Evolutionary conservation across 1,284 basidiomycete genomes (phyloP), one percentile per base, ranked within the genome.

Genomic region (Cryptococcus maquisensis): DNA sequence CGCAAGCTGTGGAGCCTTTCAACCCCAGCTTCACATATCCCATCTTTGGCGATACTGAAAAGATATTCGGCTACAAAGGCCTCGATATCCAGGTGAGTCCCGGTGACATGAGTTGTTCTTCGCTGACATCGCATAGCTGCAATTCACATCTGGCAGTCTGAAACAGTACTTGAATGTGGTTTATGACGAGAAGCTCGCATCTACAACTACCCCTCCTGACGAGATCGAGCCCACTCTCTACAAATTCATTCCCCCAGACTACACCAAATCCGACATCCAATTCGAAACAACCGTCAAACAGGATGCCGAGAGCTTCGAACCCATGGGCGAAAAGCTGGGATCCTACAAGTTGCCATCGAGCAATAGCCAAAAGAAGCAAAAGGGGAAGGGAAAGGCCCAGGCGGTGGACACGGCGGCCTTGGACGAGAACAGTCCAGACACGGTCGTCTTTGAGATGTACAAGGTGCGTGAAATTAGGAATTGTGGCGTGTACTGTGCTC

Each of bases 21-120:
- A 82, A 87, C 63, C 91, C 90, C 1, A 79, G 80, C 6, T 94
- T 94, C 75, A 94, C 90, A 1, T 94, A 94, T 76, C 89, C 91
- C 82, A 92, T 97, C 73, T 98, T 87, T 71, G 95, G 95, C 50
- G 90, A 97, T 67, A 88, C 95, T 53, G 93, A 98, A 79, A 94
- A 87, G 75, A 87, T 98, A 63, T 98, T 95, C 73, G 95, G 95
- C 3, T 98, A 97, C 77, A 81, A 84, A 59, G 85, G 86, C 66
- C 79, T 97, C 52, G 75, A 81, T 35, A 86, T 96, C 63, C 84
- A 94, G 72, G 91, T 94, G 69, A 63, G 86, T 77, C 40, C 1
- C n/a, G n/a, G 6, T 36, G 8, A 32, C 36, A 12, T 21, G n/a
- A 10, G 12, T 36, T 21, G 37, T 32, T 43, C 40, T 21, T 45